A percentile compares a stretch with the other conserved stretches of the same genome.
Evolutionary conservation across 2,329 filamentous ascomycete species (phyloP).

Genomic region (Hymenoscyphus albidus): DNA sequence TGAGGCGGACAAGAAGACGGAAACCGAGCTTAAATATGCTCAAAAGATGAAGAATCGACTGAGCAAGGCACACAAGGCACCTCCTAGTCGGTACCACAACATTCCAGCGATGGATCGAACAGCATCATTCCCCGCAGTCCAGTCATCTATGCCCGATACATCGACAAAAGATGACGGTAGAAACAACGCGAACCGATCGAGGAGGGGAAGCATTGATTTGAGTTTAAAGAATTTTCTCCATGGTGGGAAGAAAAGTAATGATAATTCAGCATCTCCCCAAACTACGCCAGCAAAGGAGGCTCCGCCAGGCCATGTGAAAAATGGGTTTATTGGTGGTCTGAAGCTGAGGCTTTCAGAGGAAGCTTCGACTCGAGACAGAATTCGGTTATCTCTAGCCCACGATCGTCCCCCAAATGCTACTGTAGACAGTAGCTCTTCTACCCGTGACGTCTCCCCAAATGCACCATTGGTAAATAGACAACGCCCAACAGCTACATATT

Average conservation of each 20-base stretch:
- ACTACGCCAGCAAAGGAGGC: slow-evolving; percentile 13
- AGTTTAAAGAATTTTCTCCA: slow-evolving; percentile 23
- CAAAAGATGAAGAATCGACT: slow-evolving; percentile 38
- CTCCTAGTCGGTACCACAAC: slow-evolving; percentile 23
- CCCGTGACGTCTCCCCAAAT: not conserved
- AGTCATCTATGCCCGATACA: slow-evolving; percentile 1
- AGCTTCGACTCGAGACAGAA: slow-evolving; percentile 20
- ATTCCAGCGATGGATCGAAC: slow-evolving; percentile 19
- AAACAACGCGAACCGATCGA: slow-evolving; percentile 11
- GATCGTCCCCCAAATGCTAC: not conserved
- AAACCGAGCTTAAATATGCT: slow-evolving; percentile 37
- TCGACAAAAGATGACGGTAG: slow-evolving; percentile 11
- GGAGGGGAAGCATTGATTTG: slow-evolving; percentile 26
- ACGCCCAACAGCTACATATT: not conserved
- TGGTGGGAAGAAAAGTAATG: slow-evolving; percentile 12
- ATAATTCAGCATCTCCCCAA: slow-evolving; percentile 7
- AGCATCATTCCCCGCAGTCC: slow-evolving; percentile 15
- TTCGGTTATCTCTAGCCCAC: slow-evolving; percentile 11
- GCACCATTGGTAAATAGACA: not conserved
- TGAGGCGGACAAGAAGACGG: slow-evolving; percentile 36
- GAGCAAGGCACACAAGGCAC: slow-evolving; percentile 28
- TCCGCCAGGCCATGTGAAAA: slow-evolving; percentile 12
- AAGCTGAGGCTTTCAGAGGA: slow-evolving; percentile 31
- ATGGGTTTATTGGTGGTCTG: slow-evolving; percentile 33
- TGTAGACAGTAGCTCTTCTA: not conserved